phyloP scores from a whole-genome alignment of 495 filamentous ascomycete species.

The Podospora conica region DNA sequence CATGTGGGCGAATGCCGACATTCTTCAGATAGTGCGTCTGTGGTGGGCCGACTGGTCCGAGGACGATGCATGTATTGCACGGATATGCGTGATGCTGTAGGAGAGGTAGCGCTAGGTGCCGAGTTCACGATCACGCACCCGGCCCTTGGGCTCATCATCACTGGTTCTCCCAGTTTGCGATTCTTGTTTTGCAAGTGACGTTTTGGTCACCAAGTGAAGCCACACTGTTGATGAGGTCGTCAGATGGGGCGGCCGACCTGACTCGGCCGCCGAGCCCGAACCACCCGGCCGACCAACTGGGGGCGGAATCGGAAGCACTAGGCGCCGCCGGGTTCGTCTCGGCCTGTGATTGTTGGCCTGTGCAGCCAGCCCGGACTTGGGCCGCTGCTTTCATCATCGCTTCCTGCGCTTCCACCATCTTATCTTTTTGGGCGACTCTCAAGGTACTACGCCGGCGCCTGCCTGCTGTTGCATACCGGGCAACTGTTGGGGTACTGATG shows the following conservation, averaged over 20 bases:
- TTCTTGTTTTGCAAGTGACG: background rate
- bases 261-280: background rate
- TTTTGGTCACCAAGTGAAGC: background rate
- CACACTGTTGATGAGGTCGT: background rate
- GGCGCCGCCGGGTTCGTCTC: conserved; percentile 20
- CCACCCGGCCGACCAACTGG: background rate
- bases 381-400: too few species aligned
- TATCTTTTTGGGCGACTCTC: too few species aligned
- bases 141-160: background rate
- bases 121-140: background rate
- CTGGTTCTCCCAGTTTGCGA: background rate
- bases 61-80: background rate
- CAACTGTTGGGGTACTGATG: too few species aligned
- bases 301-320: conserved; percentile 18
- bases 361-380: conserved; percentile 1
- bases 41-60: background rate
- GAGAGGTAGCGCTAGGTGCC: background rate
- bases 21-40: background rate
- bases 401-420: too few species aligned
- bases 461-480: too few species aligned
- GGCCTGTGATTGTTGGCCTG: conserved; percentile 14
- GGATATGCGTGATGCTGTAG: background rate
- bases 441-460: too few species aligned
- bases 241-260: background rate
- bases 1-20: background rate